Base-by-base conservation (phyloP, 2,329 filamentous ascomycete genomes). In the Phaeosphaeriaceae sp. region DNA sequence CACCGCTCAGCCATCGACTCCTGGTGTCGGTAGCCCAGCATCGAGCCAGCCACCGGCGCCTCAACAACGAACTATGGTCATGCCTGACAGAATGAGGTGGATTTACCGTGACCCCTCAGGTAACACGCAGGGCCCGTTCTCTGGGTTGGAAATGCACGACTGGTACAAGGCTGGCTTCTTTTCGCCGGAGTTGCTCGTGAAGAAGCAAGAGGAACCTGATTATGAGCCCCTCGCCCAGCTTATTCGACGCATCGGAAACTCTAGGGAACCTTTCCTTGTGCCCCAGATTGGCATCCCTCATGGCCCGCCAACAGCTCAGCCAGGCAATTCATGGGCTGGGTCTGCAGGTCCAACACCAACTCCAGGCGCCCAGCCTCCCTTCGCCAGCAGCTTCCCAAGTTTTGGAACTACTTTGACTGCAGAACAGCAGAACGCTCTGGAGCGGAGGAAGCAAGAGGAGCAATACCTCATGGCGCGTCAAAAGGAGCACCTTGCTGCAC, bases 81-180 rank as follows among this genome's bases (percentile, higher is more conserved):
- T 99, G 95, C 95, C 95, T 1, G 95, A 99, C 76, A 86, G 96
- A 15, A 99, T 99, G 93, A 86, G 94, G 69, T 99, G 95, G 95
- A 94, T 97, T 19, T 99, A 99, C 75, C 89, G 96, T 52, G 95
- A 99, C 74, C 95, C 95, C 5, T 92, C 96, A 74, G 93, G 93
- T 21, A 90, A 92, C 61, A 89, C 92, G 6, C 95, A 99, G 74
- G 95, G 95, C 0, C 95, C 95, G 0, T 99, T 95, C 80, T 97
- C 93, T 41, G 95, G 95, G 1, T 82, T 99, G 50, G 95, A 99
- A 78, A 99, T 99, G 95, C 96, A 99, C 68, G 96, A 99, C 70
- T 99, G 95, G 95, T 99, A 98, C 80, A 98, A 98, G 77, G 94
- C 93, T 40, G 93, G 94, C 47, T 99, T 98, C 81, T 99, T 99